Base-by-base conservation (phyloP, 2,329 filamentous ascomycete genomes). In the Didymella sp. region DNA sequence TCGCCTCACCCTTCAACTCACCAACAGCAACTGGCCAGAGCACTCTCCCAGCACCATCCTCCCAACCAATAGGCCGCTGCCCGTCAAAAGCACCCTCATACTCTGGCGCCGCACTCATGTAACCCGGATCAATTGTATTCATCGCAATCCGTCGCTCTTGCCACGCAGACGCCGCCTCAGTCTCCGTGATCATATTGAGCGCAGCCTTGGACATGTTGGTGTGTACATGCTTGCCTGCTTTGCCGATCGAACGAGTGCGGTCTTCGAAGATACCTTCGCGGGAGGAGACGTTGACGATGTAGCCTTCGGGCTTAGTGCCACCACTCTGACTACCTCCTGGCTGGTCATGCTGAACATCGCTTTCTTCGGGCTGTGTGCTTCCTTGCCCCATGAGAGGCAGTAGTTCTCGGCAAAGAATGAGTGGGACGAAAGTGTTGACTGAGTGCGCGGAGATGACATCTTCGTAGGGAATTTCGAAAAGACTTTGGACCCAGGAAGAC, bases 151-250 rank as follows among this genome's bases (percentile, higher is more conserved):
- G 44, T 24, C 51, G 47, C 2, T 17, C 25, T 12, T 33, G 0
- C 51, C 58, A 62, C n/a, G 56, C 53, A 15, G 47, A 25, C 11
- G 59, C 60, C 3, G 51, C 53, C 40, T 60, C 56, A 2, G 60
- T 62, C 25, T 61, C 60, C 13, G 60, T 62, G 31, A 58, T 52
- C 60, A 63, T 61, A 30, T 64, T 62, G 24, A 64, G 46, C 6
- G 60, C 60, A 6, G 56, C 59, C 51, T 62, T 64, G 13, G 59
- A 60, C 49, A 60, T 62, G 45, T 64, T 60, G 28, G 59, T 17
- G 30, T 33, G 30, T 13, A 33, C 30, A 6, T 33, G 15, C 13
- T 33, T 33, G 30, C 30, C 15, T n/a, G 30, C 30, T 33, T 33
- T 33, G 30, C 30, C 30, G 13, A 17, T n/a, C 13, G 30, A 33